phyloP scores from a whole-genome alignment of 1,284 basidiomycete genomes.

The Ustanciosporium gigantosporum region DNA sequence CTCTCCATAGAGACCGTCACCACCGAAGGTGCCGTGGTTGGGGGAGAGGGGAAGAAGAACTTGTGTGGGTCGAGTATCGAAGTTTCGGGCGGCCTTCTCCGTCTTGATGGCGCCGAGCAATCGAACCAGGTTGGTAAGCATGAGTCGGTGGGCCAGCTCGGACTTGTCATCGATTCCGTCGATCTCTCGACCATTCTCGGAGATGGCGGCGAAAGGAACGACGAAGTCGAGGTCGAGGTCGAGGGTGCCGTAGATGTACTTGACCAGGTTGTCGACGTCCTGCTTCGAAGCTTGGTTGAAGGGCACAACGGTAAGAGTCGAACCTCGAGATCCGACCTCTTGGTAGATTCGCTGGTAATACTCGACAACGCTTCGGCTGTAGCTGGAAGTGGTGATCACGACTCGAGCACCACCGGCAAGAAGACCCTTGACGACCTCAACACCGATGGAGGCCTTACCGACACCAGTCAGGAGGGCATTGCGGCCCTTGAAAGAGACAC shows the following conservation, averaged over 20 bases:
- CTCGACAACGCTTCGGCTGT: conserved; percentile 75
- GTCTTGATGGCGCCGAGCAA: conserved; percentile 94
- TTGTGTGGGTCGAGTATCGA: conserved; percentile 96
- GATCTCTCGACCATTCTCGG: conserved; percentile 97
- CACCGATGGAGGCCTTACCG: conserved; percentile 94
- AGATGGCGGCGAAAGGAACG: conserved; percentile 94
- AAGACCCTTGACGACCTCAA: conserved; percentile 94
- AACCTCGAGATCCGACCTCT: conserved; percentile 88
- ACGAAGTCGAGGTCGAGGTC: conserved; percentile 97
- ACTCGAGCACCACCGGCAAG: conserved; percentile 94
- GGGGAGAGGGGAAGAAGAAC: conserved; percentile 95
- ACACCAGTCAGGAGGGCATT: conserved; percentile 97
- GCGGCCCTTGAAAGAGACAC: conserved; percentile 97
- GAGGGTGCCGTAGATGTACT: conserved; percentile 94
- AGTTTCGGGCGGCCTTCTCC: conserved; percentile 94
- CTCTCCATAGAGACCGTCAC: conserved; percentile 96
- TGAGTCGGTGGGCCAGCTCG: conserved; percentile 92
- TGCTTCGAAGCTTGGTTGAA: conserved; percentile 99
- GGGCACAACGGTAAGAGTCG: conserved; percentile 92
- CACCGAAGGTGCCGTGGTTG: conserved; percentile 96
- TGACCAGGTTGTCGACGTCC: conserved; percentile 87
- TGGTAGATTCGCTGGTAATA: conserved; percentile 99
- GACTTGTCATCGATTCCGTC: conserved; percentile 95
- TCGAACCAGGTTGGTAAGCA: conserved; percentile 79
- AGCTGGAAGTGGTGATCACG: conserved; percentile 82